Base-by-base conservation (phyloP, 2,329 filamentous ascomycete species). In the Colletotrichum trifolii region DNA sequence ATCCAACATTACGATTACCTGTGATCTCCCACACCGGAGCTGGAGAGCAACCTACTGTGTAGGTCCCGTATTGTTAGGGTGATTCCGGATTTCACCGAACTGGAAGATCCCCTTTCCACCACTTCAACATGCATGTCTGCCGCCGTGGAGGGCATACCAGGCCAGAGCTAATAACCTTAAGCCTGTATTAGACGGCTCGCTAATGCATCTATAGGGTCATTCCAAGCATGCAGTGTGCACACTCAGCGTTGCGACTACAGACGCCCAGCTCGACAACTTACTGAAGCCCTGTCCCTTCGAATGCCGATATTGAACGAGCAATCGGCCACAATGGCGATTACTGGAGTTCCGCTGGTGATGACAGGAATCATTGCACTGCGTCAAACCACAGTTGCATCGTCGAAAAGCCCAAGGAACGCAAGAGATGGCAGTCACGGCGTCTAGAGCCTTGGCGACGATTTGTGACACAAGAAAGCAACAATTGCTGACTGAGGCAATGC, bases 161-260 rank as follows among this genome's bases (percentile, higher is more conserved):
- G 46, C 45, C 17, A 40, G 40, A 35, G 39, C 17, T 39, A 40
- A 49, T 25, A 11, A 50, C 8, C 17, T 13, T 6, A 40, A 1
- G 35, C 55, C 38, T 53, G 15, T 17, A 13, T 6, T 17, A 25
- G 17, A 35, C 39, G 35, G 39, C 54, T 58, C 39, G 39, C 54
- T 52, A 34, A 57, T 57, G 34, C 46, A 52, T 52, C 34, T 36
- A 33, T 39, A 58, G 38, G 46, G 47, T 46, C 39, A 39, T 40
- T 38, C 45, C 36, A 35, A 49, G 25, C 53, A 36, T 52, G 54
- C 46, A 45, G 11, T 3, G 46, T 39, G 39, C 40, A 48, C 60
- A 58, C 53, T 62, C 53, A 62, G 60, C 60, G 54, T 45, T 40
- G 34, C 54, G 46, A 17, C 46, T 43, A 36, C 46, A 13, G 10